Conservation (phyloP, 108 stramenopile genomes). For the Fragilaria crotonensis region DNA sequence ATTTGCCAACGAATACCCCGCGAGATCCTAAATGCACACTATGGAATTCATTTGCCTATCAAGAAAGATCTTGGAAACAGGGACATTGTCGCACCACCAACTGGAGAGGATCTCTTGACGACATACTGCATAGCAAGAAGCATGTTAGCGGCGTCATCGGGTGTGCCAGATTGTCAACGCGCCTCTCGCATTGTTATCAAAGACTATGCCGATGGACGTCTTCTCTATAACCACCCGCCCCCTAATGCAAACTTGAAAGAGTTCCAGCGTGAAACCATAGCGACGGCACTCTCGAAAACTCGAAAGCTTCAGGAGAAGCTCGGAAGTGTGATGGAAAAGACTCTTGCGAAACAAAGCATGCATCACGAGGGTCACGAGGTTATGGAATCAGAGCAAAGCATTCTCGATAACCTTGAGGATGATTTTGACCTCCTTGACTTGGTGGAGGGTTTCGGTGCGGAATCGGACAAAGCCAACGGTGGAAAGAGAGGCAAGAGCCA, state of each 20-base stretch:
- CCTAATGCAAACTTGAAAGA: constrained; percentile 36
- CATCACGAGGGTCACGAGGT: constrained; percentile 1
- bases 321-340: constrained; percentile 10
- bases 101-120: constrained; percentile 76
- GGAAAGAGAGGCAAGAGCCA: constrained; percentile 42
- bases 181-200: constrained; percentile 90
- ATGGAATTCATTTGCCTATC: constrained; percentile 80
- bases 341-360: constrained; percentile 6
- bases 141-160: constrained; percentile 83
- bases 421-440: constrained; percentile 38
- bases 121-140: constrained; percentile 90
- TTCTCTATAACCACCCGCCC: constrained; percentile 93
- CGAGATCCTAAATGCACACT: constrained; percentile 84
- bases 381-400: constrained; percentile 7
- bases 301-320: constrained; percentile 57
- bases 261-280: constrained; percentile 61
- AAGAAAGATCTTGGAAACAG: constrained; percentile 49
- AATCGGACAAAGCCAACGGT: not conserved
- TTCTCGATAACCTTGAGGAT: constrained; percentile 26
- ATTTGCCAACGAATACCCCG: constrained; percentile 88
- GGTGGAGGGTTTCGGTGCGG: constrained; percentile 12
- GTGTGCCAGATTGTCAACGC: constrained; percentile 87
- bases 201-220: constrained; percentile 91
- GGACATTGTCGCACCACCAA: constrained; percentile 59
- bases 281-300: constrained; percentile 55